Evolutionary conservation across 2,329 filamentous ascomycete species (phyloP), one percentile per base, ranked within the genome.

Genomic region (Rosellinia necatrix): DNA sequence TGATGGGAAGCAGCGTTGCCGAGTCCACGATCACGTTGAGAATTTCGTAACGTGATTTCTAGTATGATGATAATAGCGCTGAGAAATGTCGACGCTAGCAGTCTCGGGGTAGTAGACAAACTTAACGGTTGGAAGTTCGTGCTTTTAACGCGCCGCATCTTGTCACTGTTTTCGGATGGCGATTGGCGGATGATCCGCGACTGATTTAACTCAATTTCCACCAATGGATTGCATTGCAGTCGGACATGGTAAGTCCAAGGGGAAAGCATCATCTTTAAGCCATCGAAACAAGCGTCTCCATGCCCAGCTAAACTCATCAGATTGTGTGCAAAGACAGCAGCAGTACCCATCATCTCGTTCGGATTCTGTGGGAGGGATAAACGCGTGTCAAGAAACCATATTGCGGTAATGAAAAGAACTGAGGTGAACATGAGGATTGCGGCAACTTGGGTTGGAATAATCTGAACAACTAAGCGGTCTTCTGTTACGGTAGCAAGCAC

Each of bases 401-500:
- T 32, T 32, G n/a, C n/a, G 30, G 30, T 13, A 32, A 32, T 32
- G 30, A 32, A 32, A 32, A 13, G 30, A 12, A 32, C 30, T 12
- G 10, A 32, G 12, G 30, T 32, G 12, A 32, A 32, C n/a, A 32
- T 32, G 10, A 32, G n/a, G 30, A 32, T 10, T 32, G 30, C 30
- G 3, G n/a, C 30, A 10, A 52, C 15, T 21, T 46, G 41, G 3
- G 41, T 34, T 10, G 49, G 30, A 9, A 24, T 9, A n/a, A 12
- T 37, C 10, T 37, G 49, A 21, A 52, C 49, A 35, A 52, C 40
- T 24, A 52, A 30, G 9, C 49, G 38, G 5, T 52, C 2, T 15
- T 52, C n/a, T 22, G 22, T 19, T 21, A 52, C 30, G 2, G 32
- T 46, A 6, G 40, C 40, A 3, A 24, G 27, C 9, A 21, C 49